A percentile compares a stretch with the other conserved stretches of the same genome.
Evolutionary conservation across 495 filamentous ascomycete genomes (phyloP).

Genomic region (Pseudevernia furfuracea): DNA sequence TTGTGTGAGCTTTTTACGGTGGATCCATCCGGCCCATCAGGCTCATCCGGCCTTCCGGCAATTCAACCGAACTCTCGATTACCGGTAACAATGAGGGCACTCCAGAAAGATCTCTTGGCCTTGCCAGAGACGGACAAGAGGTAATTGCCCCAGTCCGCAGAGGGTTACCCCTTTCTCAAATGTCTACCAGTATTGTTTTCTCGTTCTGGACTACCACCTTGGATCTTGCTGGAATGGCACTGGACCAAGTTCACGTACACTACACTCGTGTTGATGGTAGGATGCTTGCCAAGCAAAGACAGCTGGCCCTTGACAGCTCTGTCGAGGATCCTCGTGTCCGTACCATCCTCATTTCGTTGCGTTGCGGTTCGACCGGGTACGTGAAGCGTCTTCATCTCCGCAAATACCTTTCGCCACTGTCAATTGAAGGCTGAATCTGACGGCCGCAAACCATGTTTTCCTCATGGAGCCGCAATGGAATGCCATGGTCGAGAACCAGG

Average conservation of each 20-base stretch:
- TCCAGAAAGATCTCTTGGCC: constrained; percentile 78
- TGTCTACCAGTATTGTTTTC: constrained; percentile 35
- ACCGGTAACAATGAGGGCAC: constrained; percentile 64
- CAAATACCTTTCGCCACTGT: background rate
- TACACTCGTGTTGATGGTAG: constrained; percentile 40
- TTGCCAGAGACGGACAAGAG: constrained; percentile 50
- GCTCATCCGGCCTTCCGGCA: constrained; percentile 39
- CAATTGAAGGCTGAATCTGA: constrained; percentile 25
- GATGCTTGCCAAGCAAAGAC: constrained; percentile 32
- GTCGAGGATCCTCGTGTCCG: constrained; percentile 26
- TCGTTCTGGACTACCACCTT: constrained; percentile 41
- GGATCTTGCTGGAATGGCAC: constrained; percentile 32
- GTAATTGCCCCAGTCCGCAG: constrained; percentile 42
- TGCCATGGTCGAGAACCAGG: constrained; percentile 30
- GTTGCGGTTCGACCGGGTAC: constrained; percentile 31
- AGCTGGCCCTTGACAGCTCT: constrained; percentile 32
- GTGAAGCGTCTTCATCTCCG: background rate
- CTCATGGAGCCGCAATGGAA: constrained; percentile 34
- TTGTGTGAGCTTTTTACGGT: constrained; percentile 46
- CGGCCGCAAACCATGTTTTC: constrained; percentile 32
- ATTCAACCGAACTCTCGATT: constrained; percentile 29
- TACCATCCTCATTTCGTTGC: constrained; percentile 35
- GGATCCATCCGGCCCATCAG: constrained; percentile 44
- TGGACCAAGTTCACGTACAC: constrained; percentile 29
- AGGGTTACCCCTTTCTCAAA: background rate